Evolutionary conservation across 805 yeast species (phyloP), one percentile per base, ranked within the genome.

Genomic region (Kregervanrija fluxuum): DNA sequence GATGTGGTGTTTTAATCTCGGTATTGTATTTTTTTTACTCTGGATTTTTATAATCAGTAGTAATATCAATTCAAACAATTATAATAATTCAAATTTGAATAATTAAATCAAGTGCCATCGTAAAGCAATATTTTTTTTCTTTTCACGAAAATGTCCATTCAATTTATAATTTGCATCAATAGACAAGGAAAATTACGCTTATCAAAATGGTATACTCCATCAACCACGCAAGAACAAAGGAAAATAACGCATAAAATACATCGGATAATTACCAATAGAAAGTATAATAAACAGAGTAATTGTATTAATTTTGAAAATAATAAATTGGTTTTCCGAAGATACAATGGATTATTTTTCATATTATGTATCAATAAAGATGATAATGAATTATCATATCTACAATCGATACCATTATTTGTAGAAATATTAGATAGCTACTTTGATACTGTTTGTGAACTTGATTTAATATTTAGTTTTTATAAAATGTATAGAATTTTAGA

Each of bases 101-200:
- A 17, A 5, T 17, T 17, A 3, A 5, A 6, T 8, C 28, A 6
- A 22, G 28, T 22, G 28, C 6, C 8, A 22, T 6, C 6, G 28
- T 22, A 5, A 22, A 22, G 4, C 28, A 22, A 22, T 32, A 3
- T 32, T 32, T 32, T 32, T 32, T 32, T 11, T 32, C 16, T 15
- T n/a, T n/a, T n/a, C n/a, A 32, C 12, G 33, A 38, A 8, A 34
- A 88, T 89, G 96, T 74, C 87, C 4, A 74, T 90, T 13, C 89
- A 87, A 52, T 91, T 78, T 66, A 71, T 91, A 35, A 65, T 90
- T 36, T 83, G 91, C 38, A 80, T 91, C 61, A 91, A 91, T 61
- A 75, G 96, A 47, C 97, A 91, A 66, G 98, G 99, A n/a, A 85
- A 85, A 52, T 79, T 91, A 16, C 75, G 99, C 48, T 67, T 91